phyloP scores from a whole-genome alignment of 805 yeast species.

The Kluyveromyces starmeri region DNA sequence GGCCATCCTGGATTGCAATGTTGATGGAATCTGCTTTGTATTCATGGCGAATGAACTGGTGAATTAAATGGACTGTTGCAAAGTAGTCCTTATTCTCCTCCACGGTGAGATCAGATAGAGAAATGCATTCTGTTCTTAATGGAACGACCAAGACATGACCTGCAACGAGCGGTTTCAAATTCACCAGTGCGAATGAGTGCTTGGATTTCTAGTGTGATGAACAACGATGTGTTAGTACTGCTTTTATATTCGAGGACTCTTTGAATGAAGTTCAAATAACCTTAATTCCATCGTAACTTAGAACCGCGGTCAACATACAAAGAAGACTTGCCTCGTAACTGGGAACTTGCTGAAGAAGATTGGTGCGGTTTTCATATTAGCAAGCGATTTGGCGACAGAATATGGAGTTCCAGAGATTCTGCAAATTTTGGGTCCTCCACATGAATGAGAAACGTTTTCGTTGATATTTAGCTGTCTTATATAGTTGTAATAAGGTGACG shows the following conservation, averaged over 20 bases:
- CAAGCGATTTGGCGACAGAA: no score
- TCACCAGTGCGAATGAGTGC: constrained; percentile 76
- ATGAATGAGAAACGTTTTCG: no score
- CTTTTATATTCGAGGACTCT: background rate
- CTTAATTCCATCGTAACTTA: no score
- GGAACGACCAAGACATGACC: constrained; percentile 94
- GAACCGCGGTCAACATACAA: constrained; percentile 12
- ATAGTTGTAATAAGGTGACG: no score
- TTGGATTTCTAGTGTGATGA: constrained; percentile 44
- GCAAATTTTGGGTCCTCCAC: no score
- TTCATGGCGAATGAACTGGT: constrained; percentile 52
- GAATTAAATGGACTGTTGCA: constrained; percentile 60
- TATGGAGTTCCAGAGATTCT: no score
- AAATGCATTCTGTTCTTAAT: constrained; percentile 45
- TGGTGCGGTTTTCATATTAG: constrained; percentile 7
- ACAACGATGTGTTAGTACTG: background rate
- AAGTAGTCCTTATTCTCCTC: constrained; percentile 77
- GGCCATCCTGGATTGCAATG: constrained; percentile 93
- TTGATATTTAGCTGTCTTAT: no score
- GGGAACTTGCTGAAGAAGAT: constrained; percentile 26
- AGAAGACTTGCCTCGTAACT: constrained; percentile 30
- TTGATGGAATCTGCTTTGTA: constrained; percentile 80
- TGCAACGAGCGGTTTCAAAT: constrained; percentile 83
- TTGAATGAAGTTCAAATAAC: background rate
- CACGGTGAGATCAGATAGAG: constrained; percentile 58